Conservation (phyloP, 2,329 filamentous ascomycete genomes). For the Fusarium sp. region DNA sequence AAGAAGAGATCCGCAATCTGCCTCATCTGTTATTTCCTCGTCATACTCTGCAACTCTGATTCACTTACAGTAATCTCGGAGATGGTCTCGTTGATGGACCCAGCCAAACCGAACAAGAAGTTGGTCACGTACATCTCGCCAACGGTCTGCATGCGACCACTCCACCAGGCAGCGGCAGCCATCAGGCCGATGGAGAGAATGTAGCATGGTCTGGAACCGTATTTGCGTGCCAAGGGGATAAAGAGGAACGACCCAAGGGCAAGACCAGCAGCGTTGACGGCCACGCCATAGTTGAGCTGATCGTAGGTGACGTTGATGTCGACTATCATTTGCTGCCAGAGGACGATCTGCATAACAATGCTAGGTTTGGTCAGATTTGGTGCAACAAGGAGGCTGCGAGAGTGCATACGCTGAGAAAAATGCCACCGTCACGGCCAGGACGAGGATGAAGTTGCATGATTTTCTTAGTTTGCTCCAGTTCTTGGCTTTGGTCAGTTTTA, state of each 20-base stretch:
- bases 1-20: constrained; percentile 49
- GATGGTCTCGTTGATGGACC: constrained; percentile 51
- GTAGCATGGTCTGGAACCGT: constrained; percentile 45
- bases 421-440: constrained; percentile 36
- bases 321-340: constrained; percentile 45
- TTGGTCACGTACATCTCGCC: constrained; percentile 41
- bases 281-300: constrained; percentile 40
- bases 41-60: rapidly evolving
- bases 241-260: constrained; percentile 46
- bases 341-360: constrained; percentile 28
- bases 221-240: constrained; percentile 47
- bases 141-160: constrained; percentile 4
- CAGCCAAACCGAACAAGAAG: constrained; percentile 47
- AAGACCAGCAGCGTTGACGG: constrained; percentile 43
- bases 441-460: constrained; percentile 36
- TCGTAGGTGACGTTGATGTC: constrained; percentile 40
- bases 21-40: background rate
- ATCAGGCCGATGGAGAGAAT: constrained; percentile 27
- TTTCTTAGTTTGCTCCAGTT: constrained; percentile 44
- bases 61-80: constrained; percentile 49
- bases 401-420: constrained; percentile 34
- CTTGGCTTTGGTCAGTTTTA: constrained; percentile 13
- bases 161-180: constrained; percentile 24
- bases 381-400: too few species aligned
- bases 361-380: background rate